These are phyloP conservation scores for Ashbya aceris DNA, from an alignment of 1,139 yeast species.

Conservation along the genomic window DNA sequence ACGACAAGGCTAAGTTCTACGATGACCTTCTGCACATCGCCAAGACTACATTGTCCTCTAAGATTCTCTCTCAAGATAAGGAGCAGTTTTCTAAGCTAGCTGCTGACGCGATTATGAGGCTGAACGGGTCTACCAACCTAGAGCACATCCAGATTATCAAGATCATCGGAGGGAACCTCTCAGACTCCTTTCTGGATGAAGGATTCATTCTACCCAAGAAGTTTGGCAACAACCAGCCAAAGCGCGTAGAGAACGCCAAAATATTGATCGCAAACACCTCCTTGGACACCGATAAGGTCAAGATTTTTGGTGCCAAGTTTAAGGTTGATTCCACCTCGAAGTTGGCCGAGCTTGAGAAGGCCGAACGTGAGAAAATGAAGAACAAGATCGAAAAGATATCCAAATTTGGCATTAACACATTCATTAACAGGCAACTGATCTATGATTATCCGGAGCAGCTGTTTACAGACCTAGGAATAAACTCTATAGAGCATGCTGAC, in stretches of 20 bases:
- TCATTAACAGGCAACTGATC: slow-evolving; percentile 90
- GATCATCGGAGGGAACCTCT: slow-evolving; percentile 83
- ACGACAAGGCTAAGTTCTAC: slow-evolving; percentile 54
- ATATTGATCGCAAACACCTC: slow-evolving; percentile 92
- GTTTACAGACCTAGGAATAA: slow-evolving; percentile 77
- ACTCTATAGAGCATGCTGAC: slow-evolving; percentile 96
- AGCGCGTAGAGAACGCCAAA: slow-evolving; percentile 69
- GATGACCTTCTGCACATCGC: slow-evolving; percentile 80
- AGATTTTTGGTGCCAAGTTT: slow-evolving; percentile 95
- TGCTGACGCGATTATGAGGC: slow-evolving; percentile 85
- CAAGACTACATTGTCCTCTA: slow-evolving; percentile 86
- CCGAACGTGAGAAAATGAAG: slow-evolving; percentile 91
- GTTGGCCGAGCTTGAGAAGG: slow-evolving; percentile 90
- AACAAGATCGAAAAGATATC: slow-evolving; percentile 79
- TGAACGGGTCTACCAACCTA: slow-evolving; percentile 88
- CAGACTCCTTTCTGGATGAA: slow-evolving; percentile 90
- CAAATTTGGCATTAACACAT: slow-evolving; percentile 75
- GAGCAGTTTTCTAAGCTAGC: slow-evolving; percentile 82
- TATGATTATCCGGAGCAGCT: slow-evolving; percentile 97
- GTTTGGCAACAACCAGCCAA: slow-evolving; percentile 93
- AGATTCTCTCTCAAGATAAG: slow-evolving; percentile 90
- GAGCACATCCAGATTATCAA: slow-evolving; percentile 92
- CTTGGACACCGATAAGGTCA: slow-evolving; percentile 95
- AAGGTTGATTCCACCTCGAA: slow-evolving; percentile 93
- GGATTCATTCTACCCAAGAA: slow-evolving; percentile 87